phyloP scores from a whole-genome alignment of 73 alveolate species.

The Blepharisma stoltei region DNA sequence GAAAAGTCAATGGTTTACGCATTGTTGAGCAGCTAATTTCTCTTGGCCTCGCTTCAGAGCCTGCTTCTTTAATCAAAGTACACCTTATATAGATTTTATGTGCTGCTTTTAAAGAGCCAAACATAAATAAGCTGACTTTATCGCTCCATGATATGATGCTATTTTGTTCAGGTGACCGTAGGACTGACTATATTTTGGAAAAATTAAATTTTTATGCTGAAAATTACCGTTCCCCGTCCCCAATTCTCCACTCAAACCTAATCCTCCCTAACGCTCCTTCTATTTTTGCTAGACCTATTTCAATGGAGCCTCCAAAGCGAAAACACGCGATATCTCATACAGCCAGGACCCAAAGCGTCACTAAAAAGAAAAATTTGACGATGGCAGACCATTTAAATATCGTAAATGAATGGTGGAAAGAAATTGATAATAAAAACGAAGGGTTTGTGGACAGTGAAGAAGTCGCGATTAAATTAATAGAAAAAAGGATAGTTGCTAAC shows the following conservation, averaged over 20 bases:
- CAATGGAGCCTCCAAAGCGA: not conserved
- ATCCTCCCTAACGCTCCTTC: not conserved
- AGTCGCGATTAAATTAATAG: conserved; percentile 2
- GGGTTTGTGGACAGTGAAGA: not conserved
- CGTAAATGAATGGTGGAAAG: conserved; percentile 18
- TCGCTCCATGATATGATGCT: conserved; percentile 12
- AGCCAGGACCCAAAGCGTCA: not conserved
- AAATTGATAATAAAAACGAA: conserved; percentile 2
- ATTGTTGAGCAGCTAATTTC: conserved; percentile 24
- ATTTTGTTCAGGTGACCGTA: conserved; percentile 25
- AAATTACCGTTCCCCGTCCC: not conserved
- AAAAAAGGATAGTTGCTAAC: conserved; percentile 12
- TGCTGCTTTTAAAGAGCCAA: conserved; percentile 27
- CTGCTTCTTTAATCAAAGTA: conserved; percentile 27
- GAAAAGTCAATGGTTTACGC: not conserved
- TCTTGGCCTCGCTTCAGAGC: conserved; percentile 27
- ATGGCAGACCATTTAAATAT: conserved; percentile 28
- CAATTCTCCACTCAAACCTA: not conserved
- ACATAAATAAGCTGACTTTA: not conserved
- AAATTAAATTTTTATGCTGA: not conserved
- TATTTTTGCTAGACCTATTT: not conserved
- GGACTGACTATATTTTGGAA: conserved; percentile 12
- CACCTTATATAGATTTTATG: not conserved
- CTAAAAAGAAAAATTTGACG: not conserved
- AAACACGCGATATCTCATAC: not conserved